A percentile compares a stretch with the other conserved stretches of the same genome.
Conservation (phyloP, 768 basidiomycete genomes). For the Trametes cinnabarina region DNA sequence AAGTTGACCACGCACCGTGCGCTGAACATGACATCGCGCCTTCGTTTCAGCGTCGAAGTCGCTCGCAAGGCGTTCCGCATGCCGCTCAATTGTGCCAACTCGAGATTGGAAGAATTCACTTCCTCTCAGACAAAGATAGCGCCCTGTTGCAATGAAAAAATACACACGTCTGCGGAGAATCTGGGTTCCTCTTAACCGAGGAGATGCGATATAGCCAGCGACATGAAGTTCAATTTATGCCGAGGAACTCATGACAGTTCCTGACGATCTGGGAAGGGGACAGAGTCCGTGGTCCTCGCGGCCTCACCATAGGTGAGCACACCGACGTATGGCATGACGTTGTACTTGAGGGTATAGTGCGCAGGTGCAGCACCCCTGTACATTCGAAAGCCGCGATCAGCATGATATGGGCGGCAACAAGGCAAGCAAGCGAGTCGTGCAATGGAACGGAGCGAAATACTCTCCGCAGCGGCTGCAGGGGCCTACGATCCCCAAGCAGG, state of each 20-base stretch:
- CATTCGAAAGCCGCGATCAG: slow-evolving; percentile 19
- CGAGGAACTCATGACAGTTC: slow-evolving; percentile 17
- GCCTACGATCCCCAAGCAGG: too few relatives aligned
- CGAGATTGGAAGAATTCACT: background rate
- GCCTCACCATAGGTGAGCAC: slow-evolving; percentile 76
- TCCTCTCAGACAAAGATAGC: slow-evolving; percentile 11
- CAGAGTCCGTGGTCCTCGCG: slow-evolving; percentile 39
- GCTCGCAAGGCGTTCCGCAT: slow-evolving; percentile 3
- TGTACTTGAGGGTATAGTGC: slow-evolving; percentile 78
- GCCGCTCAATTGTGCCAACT: slow-evolving; percentile 2
- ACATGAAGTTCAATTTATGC: background rate
- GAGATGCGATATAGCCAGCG: background rate
- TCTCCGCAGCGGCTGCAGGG: too few relatives aligned
- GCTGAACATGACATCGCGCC: slow-evolving; percentile 5
- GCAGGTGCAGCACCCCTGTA: slow-evolving; percentile 64
- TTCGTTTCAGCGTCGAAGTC: slow-evolving; percentile 13
- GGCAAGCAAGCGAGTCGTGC: background rate
- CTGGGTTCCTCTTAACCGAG: background rate
- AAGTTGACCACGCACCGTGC: slow-evolving; percentile 13
- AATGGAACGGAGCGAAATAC: background rate
- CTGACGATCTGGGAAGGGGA: slow-evolving; percentile 33
- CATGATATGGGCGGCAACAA: background rate
- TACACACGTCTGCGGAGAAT: slow-evolving; percentile 8
- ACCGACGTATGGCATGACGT: slow-evolving; percentile 89
- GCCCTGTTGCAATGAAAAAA: slow-evolving; percentile 2